These are phyloP conservation scores for Tuber microsphaerosporum DNA, from an alignment of 495 filamentous ascomycete genomes.

Conservation along the genomic window DNA sequence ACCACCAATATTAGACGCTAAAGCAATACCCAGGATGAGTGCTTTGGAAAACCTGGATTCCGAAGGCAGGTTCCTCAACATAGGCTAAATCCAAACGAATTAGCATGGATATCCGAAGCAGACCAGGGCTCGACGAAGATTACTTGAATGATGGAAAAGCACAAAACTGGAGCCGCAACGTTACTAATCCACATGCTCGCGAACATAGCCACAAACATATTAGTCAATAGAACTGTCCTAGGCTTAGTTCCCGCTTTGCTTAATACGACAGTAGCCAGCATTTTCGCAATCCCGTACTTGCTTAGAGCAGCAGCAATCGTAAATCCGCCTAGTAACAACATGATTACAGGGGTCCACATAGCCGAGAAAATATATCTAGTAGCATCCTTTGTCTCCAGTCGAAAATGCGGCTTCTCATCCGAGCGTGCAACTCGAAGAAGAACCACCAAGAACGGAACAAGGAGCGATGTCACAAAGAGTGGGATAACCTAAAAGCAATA, in stretches of 20 bases:
- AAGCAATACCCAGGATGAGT: constrained; percentile 89
- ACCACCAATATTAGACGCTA: constrained; percentile 90
- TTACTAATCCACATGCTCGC: constrained; percentile 99
- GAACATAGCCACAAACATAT: constrained; percentile 98
- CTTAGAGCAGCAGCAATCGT: constrained; percentile 90
- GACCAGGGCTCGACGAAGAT: constrained; percentile 15
- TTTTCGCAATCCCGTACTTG: constrained; percentile 94
- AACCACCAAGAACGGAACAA: constrained; percentile 90
- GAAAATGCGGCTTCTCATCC: constrained; percentile 59
- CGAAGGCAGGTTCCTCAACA: constrained; percentile 82
- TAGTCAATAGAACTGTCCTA: constrained; percentile 77
- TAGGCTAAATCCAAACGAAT: constrained; percentile 54
- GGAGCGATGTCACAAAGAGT: constrained; percentile 89
- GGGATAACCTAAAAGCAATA: constrained; percentile 65
- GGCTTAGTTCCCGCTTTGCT: constrained; percentile 92
- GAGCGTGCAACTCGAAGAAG: constrained; percentile 74
- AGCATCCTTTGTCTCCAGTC: constrained; percentile 66
- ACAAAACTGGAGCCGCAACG: constrained; percentile 94
- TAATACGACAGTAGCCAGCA: constrained; percentile 93
- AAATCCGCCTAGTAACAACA: constrained; percentile 94
- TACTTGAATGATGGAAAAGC: constrained; percentile 91
- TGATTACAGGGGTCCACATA: constrained; percentile 99
- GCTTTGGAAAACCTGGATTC: constrained; percentile 91
- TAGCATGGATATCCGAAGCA: constrained; percentile 3
- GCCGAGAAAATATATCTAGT: constrained; percentile 76